Base-by-base conservation (phyloP, 2,329 filamentous ascomycete genomes). In the Fusarium sp. region DNA sequence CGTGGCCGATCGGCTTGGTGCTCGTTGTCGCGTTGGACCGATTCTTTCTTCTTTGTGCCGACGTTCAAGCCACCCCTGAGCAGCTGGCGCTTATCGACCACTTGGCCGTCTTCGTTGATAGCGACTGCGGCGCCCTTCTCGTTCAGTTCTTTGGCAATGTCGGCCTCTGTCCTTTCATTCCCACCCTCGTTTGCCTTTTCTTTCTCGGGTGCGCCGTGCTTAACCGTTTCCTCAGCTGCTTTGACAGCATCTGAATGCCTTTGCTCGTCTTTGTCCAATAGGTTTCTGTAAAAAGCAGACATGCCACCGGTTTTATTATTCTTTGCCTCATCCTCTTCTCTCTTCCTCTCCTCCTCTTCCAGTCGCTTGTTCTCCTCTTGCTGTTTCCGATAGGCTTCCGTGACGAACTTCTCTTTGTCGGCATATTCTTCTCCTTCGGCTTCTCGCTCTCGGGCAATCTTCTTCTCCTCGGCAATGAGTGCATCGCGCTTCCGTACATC, bases 361-460 rank as follows among this genome's bases (percentile, higher is more conserved):
- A 92, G 74, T 54, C 84, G 81, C 69, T 84, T 82, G 67, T 92
- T 89, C 77, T 94, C 92, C 75, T 91, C 91, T 74, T 94, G 91
- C 75, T 95, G 92, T 74, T 86, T 85, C 81, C 91, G 93, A 77
- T 96, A 96, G 35, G 92, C 92, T 58, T 89, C 90, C 0, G 92
- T 96, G 33, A 96, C 93, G 70, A 96, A 96, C 78, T 90, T 92
- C 76, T 96, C 93, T 80, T 94, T 96, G 72, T 90, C 92, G 0
- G 86, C 90, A 72, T 89, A 96, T 74, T 91, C 90, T 33, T 95
- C 92, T 18, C 92, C 92, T 76, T 96, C 93, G 1, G 88, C 90
- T 72, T 92, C 92, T 43, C 92, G 85, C 76, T 96, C 92, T 23
- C 89, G 85, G 71, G 91, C 89, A 71, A 96, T 84, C 77, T 91